phyloP scores from a whole-genome alignment of 495 filamentous ascomycete species.

The Coniosporium apollinis region DNA sequence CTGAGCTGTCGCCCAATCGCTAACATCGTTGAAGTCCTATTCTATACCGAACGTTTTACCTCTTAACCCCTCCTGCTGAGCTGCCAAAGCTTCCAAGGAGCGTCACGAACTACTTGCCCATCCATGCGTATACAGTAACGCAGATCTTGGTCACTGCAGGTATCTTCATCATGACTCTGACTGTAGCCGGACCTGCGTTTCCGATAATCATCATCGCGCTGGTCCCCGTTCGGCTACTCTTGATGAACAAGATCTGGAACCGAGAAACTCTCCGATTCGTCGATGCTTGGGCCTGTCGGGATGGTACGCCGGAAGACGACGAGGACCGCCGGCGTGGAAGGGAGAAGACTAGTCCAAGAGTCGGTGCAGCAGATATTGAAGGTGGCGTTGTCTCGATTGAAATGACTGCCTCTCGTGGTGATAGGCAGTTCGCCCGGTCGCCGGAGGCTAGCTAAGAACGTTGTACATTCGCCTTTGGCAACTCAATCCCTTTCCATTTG shows the following conservation, averaged over 20 bases:
- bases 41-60: constrained; percentile 42
- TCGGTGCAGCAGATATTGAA: too few relatives aligned
- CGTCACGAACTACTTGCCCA: constrained; percentile 34
- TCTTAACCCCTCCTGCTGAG: constrained; percentile 48
- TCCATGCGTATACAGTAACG: constrained; percentile 45
- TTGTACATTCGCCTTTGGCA: too few relatives aligned
- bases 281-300: constrained; percentile 54
- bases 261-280: constrained; percentile 45
- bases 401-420: too few relatives aligned
- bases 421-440: too few relatives aligned
- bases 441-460: too few relatives aligned
- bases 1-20: neutral
- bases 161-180: constrained; percentile 50
- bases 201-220: constrained; percentile 50
- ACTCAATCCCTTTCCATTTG: too few relatives aligned
- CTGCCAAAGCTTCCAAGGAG: constrained; percentile 38
- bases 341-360: too few relatives aligned
- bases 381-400: too few relatives aligned
- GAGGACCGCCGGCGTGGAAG: neutral
- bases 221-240: constrained; percentile 41
- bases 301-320: constrained; percentile 46
- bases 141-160: constrained; percentile 44
- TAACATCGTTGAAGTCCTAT: constrained; percentile 31
- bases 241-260: constrained; percentile 50
- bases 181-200: constrained; percentile 45